Conservation (phyloP, 1,139 yeast genomes). For the Nakaseomyces bracarensis region DNA sequence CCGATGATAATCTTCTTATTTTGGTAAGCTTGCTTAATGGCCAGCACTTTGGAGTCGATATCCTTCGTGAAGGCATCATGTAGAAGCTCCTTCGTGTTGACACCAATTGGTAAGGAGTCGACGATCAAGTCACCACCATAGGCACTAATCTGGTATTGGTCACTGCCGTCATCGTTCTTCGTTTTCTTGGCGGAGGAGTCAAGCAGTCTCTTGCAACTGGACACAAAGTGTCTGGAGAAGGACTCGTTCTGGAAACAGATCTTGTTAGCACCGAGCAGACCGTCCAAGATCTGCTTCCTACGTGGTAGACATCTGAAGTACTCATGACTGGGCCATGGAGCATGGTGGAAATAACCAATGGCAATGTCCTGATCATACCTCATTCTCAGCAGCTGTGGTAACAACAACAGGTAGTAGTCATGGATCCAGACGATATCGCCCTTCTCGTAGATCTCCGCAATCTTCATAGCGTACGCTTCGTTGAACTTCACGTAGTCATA, state of each 20-base stretch:
- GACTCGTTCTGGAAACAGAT: constrained; percentile 81
- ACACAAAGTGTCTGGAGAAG: constrained; percentile 82
- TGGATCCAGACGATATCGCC: constrained; percentile 96
- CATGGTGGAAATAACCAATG: constrained; percentile 77
- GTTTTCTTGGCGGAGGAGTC: constrained; percentile 49
- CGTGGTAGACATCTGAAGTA: constrained; percentile 83
- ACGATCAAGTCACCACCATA: constrained; percentile 71
- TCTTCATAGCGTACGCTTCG: constrained; percentile 78
- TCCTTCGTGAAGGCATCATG: constrained; percentile 43
- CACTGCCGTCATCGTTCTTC: constrained; percentile 21
- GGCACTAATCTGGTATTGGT: constrained; percentile 44
- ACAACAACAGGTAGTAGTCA: constrained; percentile 75
- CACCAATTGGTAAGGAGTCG: constrained; percentile 77
- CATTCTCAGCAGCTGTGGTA: constrained; percentile 84
- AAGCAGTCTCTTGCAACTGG: constrained; percentile 75
- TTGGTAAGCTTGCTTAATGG: constrained; percentile 58
- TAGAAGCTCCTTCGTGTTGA: constrained; percentile 59
- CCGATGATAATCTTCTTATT: constrained; percentile 75
- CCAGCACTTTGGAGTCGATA: constrained; percentile 41
- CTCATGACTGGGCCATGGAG: constrained; percentile 95
- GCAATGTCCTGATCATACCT: constrained; percentile 61
- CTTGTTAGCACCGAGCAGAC: constrained; percentile 82
- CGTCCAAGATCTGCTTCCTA: constrained; percentile 74
- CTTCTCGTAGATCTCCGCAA: constrained; percentile 62
- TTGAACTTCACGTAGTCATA: constrained; percentile 82